A percentile compares a stretch with the other conserved stretches of the same genome.
These are phyloP conservation scores for Chlamydomonas asymmetrica DNA, from an alignment of 139 green algal genomes.

Conservation along the genomic window DNA sequence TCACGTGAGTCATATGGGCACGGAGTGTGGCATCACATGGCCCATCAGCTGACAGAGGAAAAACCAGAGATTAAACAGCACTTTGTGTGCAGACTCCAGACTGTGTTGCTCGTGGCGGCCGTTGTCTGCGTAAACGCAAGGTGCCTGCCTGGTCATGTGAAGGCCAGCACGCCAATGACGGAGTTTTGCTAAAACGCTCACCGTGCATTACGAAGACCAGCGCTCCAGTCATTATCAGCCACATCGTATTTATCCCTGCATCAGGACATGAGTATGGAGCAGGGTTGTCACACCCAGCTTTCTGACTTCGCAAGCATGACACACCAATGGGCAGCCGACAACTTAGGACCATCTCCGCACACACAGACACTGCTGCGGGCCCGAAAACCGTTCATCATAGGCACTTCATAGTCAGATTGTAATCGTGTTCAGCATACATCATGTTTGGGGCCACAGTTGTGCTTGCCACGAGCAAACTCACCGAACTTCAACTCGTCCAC, in stretches of 20 bases:
- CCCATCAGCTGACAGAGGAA: neutral
- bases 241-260: constrained; percentile 53
- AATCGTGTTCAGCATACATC: too few species aligned
- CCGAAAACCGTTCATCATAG: too few species aligned
- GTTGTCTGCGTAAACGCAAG: constrained; percentile 42
- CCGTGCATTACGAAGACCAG: constrained; percentile 83
- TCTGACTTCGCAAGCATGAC: too few species aligned
- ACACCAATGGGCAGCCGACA: too few species aligned
- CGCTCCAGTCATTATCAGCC: constrained; percentile 60
- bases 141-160: constrained; percentile 36
- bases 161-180: neutral
- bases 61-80: neutral
- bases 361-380: too few species aligned
- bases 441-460: too few species aligned
- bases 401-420: too few species aligned
- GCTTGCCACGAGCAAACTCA: too few species aligned
- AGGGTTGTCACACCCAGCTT: too few species aligned
- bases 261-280: too few species aligned
- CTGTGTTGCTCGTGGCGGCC: neutral
- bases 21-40: neutral
- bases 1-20: neutral
- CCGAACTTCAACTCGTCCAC: too few species aligned
- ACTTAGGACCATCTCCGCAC: too few species aligned
- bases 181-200: neutral
- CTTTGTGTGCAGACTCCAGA: neutral